A percentile compares a stretch with the other conserved stretches of the same genome.
Conservation (phyloP, 73 alveolate genomes). For the Blepharisma japonicum region DNA sequence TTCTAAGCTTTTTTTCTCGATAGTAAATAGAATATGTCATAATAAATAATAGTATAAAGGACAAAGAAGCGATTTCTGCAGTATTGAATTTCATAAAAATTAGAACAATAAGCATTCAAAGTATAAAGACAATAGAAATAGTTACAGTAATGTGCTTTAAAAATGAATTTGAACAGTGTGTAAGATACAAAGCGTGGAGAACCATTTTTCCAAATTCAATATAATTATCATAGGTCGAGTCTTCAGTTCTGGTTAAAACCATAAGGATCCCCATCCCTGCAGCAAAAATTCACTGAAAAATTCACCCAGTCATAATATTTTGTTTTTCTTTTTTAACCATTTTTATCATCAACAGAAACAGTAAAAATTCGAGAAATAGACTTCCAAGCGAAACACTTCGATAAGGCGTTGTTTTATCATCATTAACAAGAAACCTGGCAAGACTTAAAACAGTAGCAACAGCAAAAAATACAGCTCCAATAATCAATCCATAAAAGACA, state of each 20-base stretch:
- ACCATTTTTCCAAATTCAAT: not conserved
- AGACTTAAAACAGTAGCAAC: not conserved
- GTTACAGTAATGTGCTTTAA: not conserved
- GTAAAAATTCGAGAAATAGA: not conserved
- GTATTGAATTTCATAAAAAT: not conserved
- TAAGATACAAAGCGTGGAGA: not conserved
- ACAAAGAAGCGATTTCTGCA: not conserved
- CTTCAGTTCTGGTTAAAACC: too few species aligned
- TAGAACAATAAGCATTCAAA: not conserved
- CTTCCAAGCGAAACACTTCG: not conserved
- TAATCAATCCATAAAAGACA: not conserved
- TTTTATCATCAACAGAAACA: not conserved
- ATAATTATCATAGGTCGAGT: not conserved
- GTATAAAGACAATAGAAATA: not conserved
- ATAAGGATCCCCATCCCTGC: too few species aligned
- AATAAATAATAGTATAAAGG: not conserved
- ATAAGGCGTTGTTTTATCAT: not conserved
- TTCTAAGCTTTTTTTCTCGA: not conserved
- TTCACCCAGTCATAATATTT: too few species aligned
- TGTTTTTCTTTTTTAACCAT: too few species aligned
- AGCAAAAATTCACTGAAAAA: too few species aligned
- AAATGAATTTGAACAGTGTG: not conserved
- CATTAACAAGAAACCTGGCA: not conserved
- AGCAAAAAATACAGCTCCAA: not conserved
- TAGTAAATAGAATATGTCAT: not conserved